A percentile compares a stretch with the other conserved stretches of the same genome.
phyloP scores from a whole-genome alignment of 2,329 filamentous ascomycete genomes.

The Gliomastix tumulicola region DNA sequence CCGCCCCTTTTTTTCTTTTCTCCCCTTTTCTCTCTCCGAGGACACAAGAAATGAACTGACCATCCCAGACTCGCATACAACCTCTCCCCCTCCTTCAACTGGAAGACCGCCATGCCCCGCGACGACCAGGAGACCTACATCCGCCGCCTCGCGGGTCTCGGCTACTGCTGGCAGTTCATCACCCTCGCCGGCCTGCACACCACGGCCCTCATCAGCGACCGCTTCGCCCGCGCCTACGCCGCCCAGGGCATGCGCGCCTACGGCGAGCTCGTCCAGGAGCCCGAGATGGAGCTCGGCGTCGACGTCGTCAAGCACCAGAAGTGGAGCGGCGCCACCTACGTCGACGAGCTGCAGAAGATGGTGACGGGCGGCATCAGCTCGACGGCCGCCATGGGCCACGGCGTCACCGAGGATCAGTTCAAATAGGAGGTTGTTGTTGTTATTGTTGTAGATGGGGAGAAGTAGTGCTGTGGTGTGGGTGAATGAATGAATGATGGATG shows the following conservation, averaged over 20 bases:
- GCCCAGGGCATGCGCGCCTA: constrained; percentile 90
- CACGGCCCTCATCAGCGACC: constrained; percentile 84
- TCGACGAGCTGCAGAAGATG: constrained; percentile 95
- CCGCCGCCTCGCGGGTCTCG: constrained; percentile 72
- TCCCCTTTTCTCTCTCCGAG: no score
- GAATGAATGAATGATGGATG: no score
- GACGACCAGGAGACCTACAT: constrained; percentile 97
- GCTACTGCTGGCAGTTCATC: constrained; percentile 99
- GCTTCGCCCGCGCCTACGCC: constrained; percentile 78
- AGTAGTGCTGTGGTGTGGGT: no score
- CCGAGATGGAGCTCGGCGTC: constrained; percentile 83
- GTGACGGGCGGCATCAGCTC: constrained; percentile 86
- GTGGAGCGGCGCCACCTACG: constrained; percentile 92
- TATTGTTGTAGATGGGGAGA: no score
- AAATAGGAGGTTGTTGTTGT: constrained; percentile 6
- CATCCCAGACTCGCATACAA: constrained; percentile 80
- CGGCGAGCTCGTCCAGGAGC: constrained; percentile 94
- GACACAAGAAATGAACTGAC: neutral
- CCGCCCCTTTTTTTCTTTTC: constrained; percentile 2
- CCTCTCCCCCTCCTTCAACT: constrained; percentile 98
- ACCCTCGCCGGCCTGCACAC: constrained; percentile 97
- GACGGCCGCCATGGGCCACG: constrained; percentile 94
- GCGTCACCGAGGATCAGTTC: constrained; percentile 98
- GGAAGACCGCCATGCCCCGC: constrained; percentile 92
- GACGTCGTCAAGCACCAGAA: constrained; percentile 99